These are phyloP conservation scores for Picea sitchensis DNA, from an alignment of 75 land plant species.

Conservation along the genomic window DNA sequence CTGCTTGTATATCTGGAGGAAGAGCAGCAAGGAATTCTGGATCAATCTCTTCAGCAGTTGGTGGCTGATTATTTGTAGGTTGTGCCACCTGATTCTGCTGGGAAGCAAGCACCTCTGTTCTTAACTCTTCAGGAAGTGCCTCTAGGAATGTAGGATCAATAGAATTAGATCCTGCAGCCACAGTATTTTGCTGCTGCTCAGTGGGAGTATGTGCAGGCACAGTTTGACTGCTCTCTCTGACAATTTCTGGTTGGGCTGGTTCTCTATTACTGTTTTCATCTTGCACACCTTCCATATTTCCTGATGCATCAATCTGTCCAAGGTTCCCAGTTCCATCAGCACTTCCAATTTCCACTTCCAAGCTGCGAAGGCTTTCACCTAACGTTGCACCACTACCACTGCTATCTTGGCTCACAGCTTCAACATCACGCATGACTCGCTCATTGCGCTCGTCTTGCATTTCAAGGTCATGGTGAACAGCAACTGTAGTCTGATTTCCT, in stretches of 20 bases:
- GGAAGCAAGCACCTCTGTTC: constrained; percentile 93
- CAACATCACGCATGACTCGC: constrained; percentile 61
- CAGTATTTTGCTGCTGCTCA: constrained; percentile 34
- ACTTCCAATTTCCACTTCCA: constrained; percentile 98
- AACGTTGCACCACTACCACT: constrained; percentile 94
- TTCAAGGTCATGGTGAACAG: constrained; percentile 34
- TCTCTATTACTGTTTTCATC: constrained; percentile 53
- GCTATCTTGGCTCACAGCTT: constrained; percentile 92
- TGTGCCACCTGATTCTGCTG: constrained; percentile 73
- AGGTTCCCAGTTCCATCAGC: constrained; percentile 59
- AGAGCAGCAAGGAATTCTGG: constrained; percentile 99
- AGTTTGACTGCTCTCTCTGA: constrained; percentile 14
- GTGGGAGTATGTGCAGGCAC: constrained; percentile 24
- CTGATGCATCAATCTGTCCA: constrained; percentile 47
- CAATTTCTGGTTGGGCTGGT: constrained; percentile 23
- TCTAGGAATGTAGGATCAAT: constrained; percentile 98
- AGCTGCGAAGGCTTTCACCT: constrained; percentile 93
- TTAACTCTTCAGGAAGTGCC: constrained; percentile 96
- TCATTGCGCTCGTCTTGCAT: constrained; percentile 87
- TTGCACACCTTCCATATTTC: constrained; percentile 33
- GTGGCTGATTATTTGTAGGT: constrained; percentile 52
- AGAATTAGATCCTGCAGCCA: constrained; percentile 47
- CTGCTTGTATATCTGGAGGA: constrained; percentile 96
- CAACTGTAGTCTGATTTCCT: constrained; percentile 9
- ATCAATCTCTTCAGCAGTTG: constrained; percentile 83